phyloP scores from a whole-genome alignment of 1,284 basidiomycete genomes.

The Takashimella koratensis region DNA sequence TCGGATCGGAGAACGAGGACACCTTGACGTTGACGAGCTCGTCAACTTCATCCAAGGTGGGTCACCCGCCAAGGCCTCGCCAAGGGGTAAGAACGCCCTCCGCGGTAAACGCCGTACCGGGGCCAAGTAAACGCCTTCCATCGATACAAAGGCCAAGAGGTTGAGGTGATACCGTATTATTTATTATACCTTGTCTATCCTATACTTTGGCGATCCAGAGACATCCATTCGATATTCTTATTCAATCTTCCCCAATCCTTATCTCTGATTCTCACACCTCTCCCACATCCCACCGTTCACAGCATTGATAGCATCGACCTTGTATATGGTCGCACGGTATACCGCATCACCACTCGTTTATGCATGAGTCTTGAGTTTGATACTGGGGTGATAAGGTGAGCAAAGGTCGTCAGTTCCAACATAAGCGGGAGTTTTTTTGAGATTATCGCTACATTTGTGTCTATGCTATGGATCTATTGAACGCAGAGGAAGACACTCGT shows the following conservation, averaged over 20 bases:
- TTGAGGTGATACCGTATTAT: no score
- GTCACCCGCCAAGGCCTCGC: constrained; percentile 16
- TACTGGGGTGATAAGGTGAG: neutral
- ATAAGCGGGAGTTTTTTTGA: no score
- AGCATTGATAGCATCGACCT: neutral
- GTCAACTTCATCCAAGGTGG: constrained; percentile 51
- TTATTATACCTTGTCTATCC: neutral
- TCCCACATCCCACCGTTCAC: neutral
- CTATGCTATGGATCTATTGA: no score
- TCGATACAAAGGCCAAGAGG: no score
- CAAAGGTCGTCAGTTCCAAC: no score
- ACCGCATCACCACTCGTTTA: constrained; percentile 5
- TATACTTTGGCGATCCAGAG: neutral
- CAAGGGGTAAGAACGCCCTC: constrained; percentile 43
- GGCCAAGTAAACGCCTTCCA: constrained; percentile 26
- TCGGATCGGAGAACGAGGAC: constrained; percentile 39
- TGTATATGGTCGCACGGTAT: neutral
- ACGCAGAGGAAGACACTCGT: no score
- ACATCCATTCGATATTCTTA: neutral
- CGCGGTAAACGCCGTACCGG: constrained; percentile 49
- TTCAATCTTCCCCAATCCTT: neutral
- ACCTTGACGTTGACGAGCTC: constrained; percentile 49
- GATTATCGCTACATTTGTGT: no score
- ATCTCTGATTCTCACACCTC: neutral
- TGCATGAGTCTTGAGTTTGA: constrained; percentile 9